Conservation (phyloP, 306 rosid species). For the Rubus idaeus region DNA sequence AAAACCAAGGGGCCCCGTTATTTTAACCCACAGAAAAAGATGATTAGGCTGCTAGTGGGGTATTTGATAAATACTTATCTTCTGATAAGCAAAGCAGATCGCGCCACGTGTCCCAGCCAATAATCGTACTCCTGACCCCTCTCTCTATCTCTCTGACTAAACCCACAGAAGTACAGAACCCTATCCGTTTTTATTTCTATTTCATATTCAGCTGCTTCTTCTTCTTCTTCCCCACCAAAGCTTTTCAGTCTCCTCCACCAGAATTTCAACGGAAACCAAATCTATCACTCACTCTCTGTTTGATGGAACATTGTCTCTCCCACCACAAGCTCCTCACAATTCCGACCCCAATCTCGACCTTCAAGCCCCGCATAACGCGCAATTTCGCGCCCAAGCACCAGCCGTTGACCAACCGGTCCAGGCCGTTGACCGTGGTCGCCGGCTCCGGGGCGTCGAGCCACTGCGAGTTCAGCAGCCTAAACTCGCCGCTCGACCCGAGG, state of each 20-base stretch:
- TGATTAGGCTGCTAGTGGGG: neutral
- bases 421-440: conserved; percentile 31
- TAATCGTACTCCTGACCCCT: neutral
- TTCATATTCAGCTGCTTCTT: neutral
- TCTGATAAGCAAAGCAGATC: neutral
- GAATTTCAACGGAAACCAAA: too few species aligned
- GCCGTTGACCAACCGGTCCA: neutral
- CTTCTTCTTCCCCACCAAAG: conserved; percentile 19
- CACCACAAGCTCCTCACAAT: conserved; percentile 26
- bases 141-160: neutral
- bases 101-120: neutral
- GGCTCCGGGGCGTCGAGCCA: conserved; percentile 39
- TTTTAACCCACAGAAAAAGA: neutral
- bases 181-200: neutral
- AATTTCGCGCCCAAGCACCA: neutral
- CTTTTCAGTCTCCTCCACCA: conserved; percentile 11
- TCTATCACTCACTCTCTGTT: too few species aligned
- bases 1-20: neutral
- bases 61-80: too few species aligned
- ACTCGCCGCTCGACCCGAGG: conserved; percentile 67
- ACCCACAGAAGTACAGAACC: neutral
- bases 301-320: conserved; percentile 46
- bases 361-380: conserved; percentile 2
- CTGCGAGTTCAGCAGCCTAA: conserved; percentile 54
- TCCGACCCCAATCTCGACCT: conserved; percentile 16